A percentile compares a stretch with the other conserved stretches of the same genome.
These are phyloP conservation scores for Gomphus sp. DNA, from an alignment of 1,284 basidiomycete species.

Conservation along the genomic window DNA sequence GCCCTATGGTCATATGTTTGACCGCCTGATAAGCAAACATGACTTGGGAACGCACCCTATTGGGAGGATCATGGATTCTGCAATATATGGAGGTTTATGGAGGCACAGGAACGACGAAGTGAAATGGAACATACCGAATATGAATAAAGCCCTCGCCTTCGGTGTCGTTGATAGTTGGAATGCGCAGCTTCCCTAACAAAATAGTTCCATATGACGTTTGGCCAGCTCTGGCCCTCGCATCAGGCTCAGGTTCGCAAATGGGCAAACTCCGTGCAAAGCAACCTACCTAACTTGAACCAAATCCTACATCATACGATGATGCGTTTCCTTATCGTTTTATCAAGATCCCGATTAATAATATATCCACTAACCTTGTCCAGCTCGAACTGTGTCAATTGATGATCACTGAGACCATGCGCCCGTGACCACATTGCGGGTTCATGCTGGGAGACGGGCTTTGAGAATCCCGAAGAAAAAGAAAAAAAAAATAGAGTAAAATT, in stretches of 20 bases:
- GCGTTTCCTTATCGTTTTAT: neutral
- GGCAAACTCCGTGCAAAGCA: neutral
- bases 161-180: conserved; percentile 54
- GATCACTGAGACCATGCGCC: conserved; percentile 41
- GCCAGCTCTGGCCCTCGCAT: conserved; percentile 21
- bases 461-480: neutral
- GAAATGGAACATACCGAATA: conserved; percentile 44
- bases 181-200: conserved; percentile 65
- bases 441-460: conserved; percentile 25
- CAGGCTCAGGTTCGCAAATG: neutral
- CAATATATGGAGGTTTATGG: neutral
- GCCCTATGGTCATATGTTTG: conserved; percentile 32
- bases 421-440: conserved; percentile 67
- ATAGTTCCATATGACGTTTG: conserved; percentile 55
- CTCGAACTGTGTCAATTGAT: conserved; percentile 41
- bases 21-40: neutral
- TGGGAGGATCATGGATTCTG: conserved; percentile 66
- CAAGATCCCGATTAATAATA: neutral
- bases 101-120: neutral
- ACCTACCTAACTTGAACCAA: conserved; percentile 36
- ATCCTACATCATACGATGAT: conserved; percentile 24
- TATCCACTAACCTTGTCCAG: conserved; percentile 26
- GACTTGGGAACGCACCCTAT: conserved; percentile 35
- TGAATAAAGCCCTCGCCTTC: conserved; percentile 61
- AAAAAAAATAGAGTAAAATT: neutral